Base-by-base conservation (phyloP, 495 filamentous ascomycete genomes). In the Neohortaea acidophila region DNA sequence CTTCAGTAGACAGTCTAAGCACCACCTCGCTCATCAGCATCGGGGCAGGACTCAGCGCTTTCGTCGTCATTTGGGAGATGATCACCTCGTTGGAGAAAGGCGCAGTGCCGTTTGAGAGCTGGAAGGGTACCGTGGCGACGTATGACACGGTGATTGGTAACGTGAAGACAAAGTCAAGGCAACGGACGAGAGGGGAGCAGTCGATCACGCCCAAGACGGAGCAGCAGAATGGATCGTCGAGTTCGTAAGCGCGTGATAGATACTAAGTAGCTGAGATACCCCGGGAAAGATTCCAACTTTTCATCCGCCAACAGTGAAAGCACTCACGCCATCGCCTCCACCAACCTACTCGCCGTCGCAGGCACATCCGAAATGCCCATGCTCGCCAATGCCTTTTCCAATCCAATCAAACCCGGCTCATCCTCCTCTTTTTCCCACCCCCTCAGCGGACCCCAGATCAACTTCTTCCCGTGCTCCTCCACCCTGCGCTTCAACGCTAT, bases 401-500 rank as follows among this genome's bases (percentile, higher is more conserved):
- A 18, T 14, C 49, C 49, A 23, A 49, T 43, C 34, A 26, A 36
- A 1, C 45, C 42, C 3, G 43, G 27, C 24, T 47, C 47, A 25
- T 44, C 47, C 2, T 8, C 33, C 3, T 41, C 43, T 23, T 52
- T 34, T 34, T 48, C 64, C 79, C 80, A 84, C 6, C 78, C 72
- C 38, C 77, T 62, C 44, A 81, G 69, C 6, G 72, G 70, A 3
- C 79, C 81, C 78, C 81, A 86, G 13, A 56, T 56, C 19, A 85
- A 66, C 41, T 60, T 64, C 51, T 71, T 72, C 6, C 65, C 54
- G 2, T 62, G 62, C 11, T 53, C 45, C 10, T 53, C 59, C 0
- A 68, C 65, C 18, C 77, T 70, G 1, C 70, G 54, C 17, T 80
- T 47, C 18, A 93, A 57, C 12, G 70, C 70, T n/a, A 53, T 56